A percentile compares a stretch with the other conserved stretches of the same genome.
These are phyloP conservation scores for Isabelozyma rhagii DNA, from an alignment of 805 yeast genomes.

Conservation along the genomic window DNA sequence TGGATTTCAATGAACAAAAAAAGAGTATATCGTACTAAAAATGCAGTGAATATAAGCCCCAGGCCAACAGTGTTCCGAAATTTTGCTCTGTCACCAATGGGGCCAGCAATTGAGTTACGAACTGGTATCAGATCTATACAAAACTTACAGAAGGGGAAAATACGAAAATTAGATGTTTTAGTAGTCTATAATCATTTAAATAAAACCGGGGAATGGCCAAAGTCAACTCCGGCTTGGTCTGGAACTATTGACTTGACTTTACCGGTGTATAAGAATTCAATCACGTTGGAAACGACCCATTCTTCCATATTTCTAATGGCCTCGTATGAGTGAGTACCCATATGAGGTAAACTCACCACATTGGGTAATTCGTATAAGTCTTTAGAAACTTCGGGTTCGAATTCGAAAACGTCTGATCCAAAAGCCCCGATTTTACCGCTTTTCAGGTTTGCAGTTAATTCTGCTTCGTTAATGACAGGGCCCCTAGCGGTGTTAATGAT, in stretches of 20 bases:
- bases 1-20: too few relatives aligned
- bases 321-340: constrained; percentile 80
- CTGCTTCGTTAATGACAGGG: constrained; percentile 67
- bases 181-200: neutral
- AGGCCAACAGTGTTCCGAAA: too few relatives aligned
- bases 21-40: too few relatives aligned
- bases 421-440: constrained; percentile 63
- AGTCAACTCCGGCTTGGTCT: constrained; percentile 49
- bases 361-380: constrained; percentile 63
- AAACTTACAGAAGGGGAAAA: too few relatives aligned
- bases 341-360: constrained; percentile 79
- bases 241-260: constrained; percentile 78
- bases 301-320: constrained; percentile 80
- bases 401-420: constrained; percentile 75
- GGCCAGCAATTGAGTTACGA: too few relatives aligned
- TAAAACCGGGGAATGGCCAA: constrained; percentile 13
- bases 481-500: constrained; percentile 88
- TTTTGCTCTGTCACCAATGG: too few relatives aligned
- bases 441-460: constrained; percentile 53
- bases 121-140: too few relatives aligned
- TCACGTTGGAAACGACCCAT: constrained; percentile 67
- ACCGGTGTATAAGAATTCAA: constrained; percentile 57
- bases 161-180: neutral
- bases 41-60: too few relatives aligned
- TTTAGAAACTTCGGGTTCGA: constrained; percentile 67